Evolutionary conservation across 1,139 yeast genomes (phyloP).

Genomic region (Kodamaea plutei): DNA sequence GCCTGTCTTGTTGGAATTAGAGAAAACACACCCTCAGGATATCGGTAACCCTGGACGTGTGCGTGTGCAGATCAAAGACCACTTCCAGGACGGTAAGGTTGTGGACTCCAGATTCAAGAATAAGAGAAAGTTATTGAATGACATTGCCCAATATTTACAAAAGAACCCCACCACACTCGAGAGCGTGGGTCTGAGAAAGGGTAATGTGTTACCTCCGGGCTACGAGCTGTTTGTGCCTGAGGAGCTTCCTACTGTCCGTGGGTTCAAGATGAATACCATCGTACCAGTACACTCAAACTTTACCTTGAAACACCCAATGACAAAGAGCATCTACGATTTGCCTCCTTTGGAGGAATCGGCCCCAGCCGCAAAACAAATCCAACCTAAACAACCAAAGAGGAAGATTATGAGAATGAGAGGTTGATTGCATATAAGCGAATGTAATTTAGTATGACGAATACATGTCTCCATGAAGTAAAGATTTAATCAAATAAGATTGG

Average conservation of each 20-base stretch:
- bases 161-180: slow-evolving; percentile 67
- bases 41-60: slow-evolving; percentile 97
- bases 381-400: slow-evolving; percentile 49
- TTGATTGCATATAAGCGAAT: too few species aligned
- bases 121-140: slow-evolving; percentile 64
- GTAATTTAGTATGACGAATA: too few species aligned
- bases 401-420: slow-evolving; percentile 49
- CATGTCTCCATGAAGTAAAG: too few species aligned
- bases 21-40: slow-evolving; percentile 92
- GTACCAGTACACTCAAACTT: slow-evolving; percentile 82
- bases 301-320: slow-evolving; percentile 80
- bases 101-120: slow-evolving; percentile 40
- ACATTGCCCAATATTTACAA: slow-evolving; percentile 59
- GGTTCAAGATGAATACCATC: slow-evolving; percentile 78
- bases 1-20: slow-evolving; percentile 65
- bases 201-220: slow-evolving; percentile 62
- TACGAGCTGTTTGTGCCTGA: slow-evolving; percentile 51
- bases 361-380: slow-evolving; percentile 27
- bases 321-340: slow-evolving; percentile 63
- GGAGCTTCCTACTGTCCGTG: slow-evolving; percentile 73
- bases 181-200: slow-evolving; percentile 49
- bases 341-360: slow-evolving; percentile 40
- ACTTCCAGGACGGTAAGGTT: slow-evolving; percentile 38
- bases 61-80: slow-evolving; percentile 56
- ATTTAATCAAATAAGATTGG: too few species aligned